phyloP scores from a whole-genome alignment of 345 rosid species.

The Eucalyptus pauciflora region DNA sequence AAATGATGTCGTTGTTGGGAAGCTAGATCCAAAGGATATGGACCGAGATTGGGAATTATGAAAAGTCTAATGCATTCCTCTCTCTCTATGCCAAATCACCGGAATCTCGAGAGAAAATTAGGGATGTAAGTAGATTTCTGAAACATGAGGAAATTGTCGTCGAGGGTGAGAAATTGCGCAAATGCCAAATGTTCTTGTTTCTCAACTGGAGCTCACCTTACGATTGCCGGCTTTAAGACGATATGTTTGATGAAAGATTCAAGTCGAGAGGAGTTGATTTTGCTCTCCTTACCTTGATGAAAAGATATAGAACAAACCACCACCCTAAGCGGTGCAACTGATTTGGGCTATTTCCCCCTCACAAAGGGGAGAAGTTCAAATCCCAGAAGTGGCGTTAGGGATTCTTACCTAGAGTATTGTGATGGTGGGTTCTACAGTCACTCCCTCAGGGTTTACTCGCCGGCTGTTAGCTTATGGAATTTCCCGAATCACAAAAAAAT shows the following conservation, averaged over 20 bases:
- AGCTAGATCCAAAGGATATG: background rate
- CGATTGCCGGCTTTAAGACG: background rate
- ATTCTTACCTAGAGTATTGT: too few species aligned
- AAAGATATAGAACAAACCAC: too few species aligned
- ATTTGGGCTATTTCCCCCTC: too few species aligned
- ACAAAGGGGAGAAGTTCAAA: too few species aligned
- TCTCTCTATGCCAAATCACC: too few species aligned
- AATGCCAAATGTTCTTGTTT: background rate
- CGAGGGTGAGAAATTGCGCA: background rate
- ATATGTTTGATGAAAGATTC: background rate
- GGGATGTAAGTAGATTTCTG: background rate
- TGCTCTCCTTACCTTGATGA: background rate
- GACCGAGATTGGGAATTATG: background rate
- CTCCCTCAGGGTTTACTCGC: too few species aligned
- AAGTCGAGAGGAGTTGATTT: background rate
- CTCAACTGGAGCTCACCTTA: background rate
- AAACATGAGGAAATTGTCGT: background rate
- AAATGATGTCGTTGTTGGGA: background rate
- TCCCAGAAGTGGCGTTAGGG: too few species aligned
- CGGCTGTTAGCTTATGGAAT: too few species aligned
- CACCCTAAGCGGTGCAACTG: too few species aligned
- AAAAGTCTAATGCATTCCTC: background rate
- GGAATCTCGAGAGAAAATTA: fast-evolving
- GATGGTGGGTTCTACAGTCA: too few species aligned
- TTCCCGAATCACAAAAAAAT: too few species aligned